Evolutionary conservation across 805 yeast genomes (phyloP).

Genomic region (Candida lessepsii): DNA sequence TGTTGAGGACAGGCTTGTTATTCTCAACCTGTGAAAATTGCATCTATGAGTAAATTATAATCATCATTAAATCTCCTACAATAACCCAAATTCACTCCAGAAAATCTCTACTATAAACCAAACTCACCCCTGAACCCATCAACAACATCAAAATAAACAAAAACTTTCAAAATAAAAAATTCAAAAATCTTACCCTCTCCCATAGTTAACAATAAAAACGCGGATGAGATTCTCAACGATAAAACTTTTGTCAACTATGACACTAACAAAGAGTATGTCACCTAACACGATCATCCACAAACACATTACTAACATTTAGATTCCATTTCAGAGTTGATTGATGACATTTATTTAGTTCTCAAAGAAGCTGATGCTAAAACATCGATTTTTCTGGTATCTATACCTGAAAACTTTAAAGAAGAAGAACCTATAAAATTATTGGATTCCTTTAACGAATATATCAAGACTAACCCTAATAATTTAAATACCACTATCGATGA

Average conservation of each 20-base stretch:
- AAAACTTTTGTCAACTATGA: slow-evolving; percentile 5
- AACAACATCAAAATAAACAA: no score
- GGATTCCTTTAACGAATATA: slow-evolving; percentile 38
- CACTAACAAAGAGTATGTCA: slow-evolving; percentile 3
- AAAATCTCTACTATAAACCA: no score
- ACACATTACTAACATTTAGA: slow-evolving; percentile 6
- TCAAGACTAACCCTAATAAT: slow-evolving; percentile 28
- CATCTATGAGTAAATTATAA: no score
- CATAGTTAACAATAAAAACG: neutral
- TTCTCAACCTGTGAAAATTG: no score
- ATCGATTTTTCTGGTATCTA: slow-evolving; percentile 14
- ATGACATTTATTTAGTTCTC: slow-evolving; percentile 25
- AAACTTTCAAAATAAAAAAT: no score
- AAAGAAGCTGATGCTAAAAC: slow-evolving; percentile 25
- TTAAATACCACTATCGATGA: slow-evolving; percentile 41
- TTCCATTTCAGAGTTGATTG: slow-evolving; percentile 16
- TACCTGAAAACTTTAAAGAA: slow-evolving; percentile 52
- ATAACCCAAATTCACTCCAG: no score
- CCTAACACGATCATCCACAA: neutral
- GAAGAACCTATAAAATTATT: slow-evolving; percentile 42
- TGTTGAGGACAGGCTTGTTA: no score
- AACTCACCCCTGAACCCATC: no score
- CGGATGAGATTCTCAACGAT: slow-evolving; percentile 1
- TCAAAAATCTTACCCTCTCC: no score
- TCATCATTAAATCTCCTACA: no score